These are phyloP conservation scores for Dendrocalamus sinicus DNA, from an alignment of 176 grass and related monocot species.

Conservation along the genomic window DNA sequence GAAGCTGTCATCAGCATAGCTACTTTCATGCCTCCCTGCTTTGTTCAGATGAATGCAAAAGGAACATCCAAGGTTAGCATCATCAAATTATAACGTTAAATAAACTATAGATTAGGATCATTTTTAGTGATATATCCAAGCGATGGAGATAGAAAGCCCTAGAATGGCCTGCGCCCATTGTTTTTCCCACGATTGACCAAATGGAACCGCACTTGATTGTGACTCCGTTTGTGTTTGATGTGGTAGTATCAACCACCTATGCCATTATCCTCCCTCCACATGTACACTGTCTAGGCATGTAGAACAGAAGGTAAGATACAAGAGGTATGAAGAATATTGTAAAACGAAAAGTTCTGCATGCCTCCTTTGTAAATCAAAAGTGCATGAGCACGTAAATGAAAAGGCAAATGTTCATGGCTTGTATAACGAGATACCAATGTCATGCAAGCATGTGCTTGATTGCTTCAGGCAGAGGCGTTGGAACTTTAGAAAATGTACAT, in stretches of 20 bases:
- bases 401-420: not conserved
- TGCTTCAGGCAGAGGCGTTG: slow-evolving; percentile 2
- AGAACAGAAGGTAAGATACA: slow-evolving; percentile 15
- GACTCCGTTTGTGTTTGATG: slow-evolving; percentile 17
- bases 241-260: slow-evolving; percentile 41
- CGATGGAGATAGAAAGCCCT: slow-evolving; percentile 7
- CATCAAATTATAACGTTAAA: not conserved
- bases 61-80: not conserved
- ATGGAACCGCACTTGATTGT: slow-evolving; percentile 3
- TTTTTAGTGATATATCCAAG: not conserved
- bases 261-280: slow-evolving; percentile 35
- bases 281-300: not conserved
- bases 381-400: not conserved
- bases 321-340: slow-evolving; percentile 34
- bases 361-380: not conserved
- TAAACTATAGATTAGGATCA: not conserved
- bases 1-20: not conserved
- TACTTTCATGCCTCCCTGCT: not conserved
- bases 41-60: slow-evolving; percentile 24
- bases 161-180: slow-evolving; percentile 15
- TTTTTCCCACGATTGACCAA: slow-evolving; percentile 17
- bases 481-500: not conserved
- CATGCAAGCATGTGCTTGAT: slow-evolving; percentile 16
- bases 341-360: not conserved
- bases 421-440: not conserved